phyloP scores from a whole-genome alignment of 495 filamentous ascomycete species.

The Jackrogersella minutella region DNA sequence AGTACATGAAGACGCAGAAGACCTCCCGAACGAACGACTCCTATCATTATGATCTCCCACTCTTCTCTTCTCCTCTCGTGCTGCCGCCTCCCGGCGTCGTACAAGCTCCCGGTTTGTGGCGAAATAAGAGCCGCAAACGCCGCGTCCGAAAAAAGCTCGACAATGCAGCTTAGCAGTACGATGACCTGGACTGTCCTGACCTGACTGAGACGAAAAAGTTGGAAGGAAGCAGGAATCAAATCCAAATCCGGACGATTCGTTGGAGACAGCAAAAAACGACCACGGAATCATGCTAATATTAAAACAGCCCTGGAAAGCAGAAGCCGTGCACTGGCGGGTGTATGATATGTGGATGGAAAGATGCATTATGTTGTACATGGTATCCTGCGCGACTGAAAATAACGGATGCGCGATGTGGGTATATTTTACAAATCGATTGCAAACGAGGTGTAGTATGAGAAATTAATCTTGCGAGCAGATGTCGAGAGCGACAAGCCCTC shows the following conservation, averaged over 20 bases:
- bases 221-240: slow-evolving; percentile 4
- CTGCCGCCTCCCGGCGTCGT: slow-evolving; percentile 43
- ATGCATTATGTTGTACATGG: slow-evolving; percentile 51
- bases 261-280: slow-evolving; percentile 7
- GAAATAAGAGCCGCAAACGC: slow-evolving; percentile 39
- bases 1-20: slow-evolving; percentile 38
- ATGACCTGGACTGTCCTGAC: slow-evolving; percentile 1
- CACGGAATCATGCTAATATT: slow-evolving; percentile 30
- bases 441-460: slow-evolving; percentile 35
- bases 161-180: slow-evolving; percentile 26
- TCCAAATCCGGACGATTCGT: neutral
- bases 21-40: slow-evolving; percentile 31
- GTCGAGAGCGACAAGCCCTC: slow-evolving; percentile 3
- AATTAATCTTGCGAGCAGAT: slow-evolving; percentile 27
- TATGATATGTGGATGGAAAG: slow-evolving; percentile 41
- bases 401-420: slow-evolving; percentile 37
- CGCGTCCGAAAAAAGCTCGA: slow-evolving; percentile 16
- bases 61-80: slow-evolving; percentile 30
- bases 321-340: slow-evolving; percentile 25
- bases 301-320: slow-evolving; percentile 22
- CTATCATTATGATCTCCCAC: slow-evolving; percentile 34
- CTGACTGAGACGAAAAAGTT: slow-evolving; percentile 8
- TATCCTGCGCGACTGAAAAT: slow-evolving; percentile 43
- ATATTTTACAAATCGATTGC: slow-evolving; percentile 40
- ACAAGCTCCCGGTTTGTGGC: slow-evolving; percentile 29